phyloP scores from a whole-genome alignment of 305 asterid genomes.

The Fraxinus latifolia region DNA sequence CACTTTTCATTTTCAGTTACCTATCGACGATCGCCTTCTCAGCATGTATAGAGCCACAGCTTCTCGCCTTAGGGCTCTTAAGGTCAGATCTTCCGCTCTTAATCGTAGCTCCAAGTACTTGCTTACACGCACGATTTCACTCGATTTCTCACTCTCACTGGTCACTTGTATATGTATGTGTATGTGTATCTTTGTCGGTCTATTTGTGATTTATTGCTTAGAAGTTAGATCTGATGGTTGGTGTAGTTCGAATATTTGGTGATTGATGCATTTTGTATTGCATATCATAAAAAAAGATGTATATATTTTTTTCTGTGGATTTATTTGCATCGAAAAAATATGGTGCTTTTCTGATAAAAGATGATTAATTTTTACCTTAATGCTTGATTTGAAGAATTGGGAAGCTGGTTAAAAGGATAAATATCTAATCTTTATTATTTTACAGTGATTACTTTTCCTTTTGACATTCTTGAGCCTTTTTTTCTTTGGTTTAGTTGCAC shows the following conservation, averaged over 20 bases:
- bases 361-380: slow-evolving; percentile 1
- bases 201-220: not conserved
- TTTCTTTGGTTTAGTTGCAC: slow-evolving; percentile 4
- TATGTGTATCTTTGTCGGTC: not conserved
- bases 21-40: slow-evolving; percentile 9
- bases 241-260: not conserved
- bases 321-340: not conserved
- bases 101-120: not conserved
- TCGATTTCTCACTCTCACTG: not conserved
- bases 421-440: not conserved
- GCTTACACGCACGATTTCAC: not conserved
- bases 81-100: slow-evolving; percentile 26
- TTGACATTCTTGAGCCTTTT: not conserved
- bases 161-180: not conserved
- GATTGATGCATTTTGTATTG: not conserved
- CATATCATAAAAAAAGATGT: not conserved
- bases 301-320: not conserved
- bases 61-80: slow-evolving; percentile 36
- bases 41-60: slow-evolving; percentile 34
- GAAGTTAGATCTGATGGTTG: slow-evolving; percentile 24
- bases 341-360: not conserved
- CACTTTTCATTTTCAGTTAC: not conserved
- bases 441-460: not conserved
- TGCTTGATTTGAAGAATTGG: not conserved
- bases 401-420: not conserved